Conservation (phyloP, 441 rosid species). For the Raphanus hybrid region DNA sequence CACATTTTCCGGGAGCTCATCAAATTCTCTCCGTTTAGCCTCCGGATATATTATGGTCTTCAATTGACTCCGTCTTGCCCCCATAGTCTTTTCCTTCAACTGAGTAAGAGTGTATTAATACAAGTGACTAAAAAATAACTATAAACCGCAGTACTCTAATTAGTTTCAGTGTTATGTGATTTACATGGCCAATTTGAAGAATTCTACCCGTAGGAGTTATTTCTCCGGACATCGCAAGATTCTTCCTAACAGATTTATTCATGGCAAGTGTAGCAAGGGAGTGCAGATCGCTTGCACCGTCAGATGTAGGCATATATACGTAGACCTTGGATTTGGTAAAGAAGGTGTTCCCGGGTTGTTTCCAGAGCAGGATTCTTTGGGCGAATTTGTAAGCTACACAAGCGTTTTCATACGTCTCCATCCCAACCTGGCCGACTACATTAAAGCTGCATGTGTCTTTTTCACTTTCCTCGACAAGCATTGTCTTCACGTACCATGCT, state of each 20-base stretch:
- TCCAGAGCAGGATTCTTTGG: constrained; percentile 64
- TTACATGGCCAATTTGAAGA: constrained; percentile 94
- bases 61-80: constrained; percentile 78
- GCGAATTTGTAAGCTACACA: constrained; percentile 86
- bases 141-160: not conserved
- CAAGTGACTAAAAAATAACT: not conserved
- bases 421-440: constrained; percentile 70
- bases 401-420: constrained; percentile 93
- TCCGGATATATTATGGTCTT: constrained; percentile 78
- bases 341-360: constrained; percentile 65
- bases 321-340: constrained; percentile 67
- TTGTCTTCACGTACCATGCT: constrained; percentile 85
- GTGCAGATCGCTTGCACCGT: constrained; percentile 95
- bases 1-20: constrained; percentile 73
- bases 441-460: constrained; percentile 79
- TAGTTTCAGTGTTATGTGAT: not conserved
- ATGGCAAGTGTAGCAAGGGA: constrained; percentile 79
- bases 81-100: constrained; percentile 94
- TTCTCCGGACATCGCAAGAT: constrained; percentile 98
- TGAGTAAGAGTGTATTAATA: constrained; percentile 32
- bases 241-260: constrained; percentile 73
- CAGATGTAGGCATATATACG: constrained; percentile 62
- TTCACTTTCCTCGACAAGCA: constrained; percentile 63
- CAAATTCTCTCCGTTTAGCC: constrained; percentile 77
- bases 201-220: constrained; percentile 82